These are phyloP conservation scores for Malus asiatica DNA, from an alignment of 306 rosid species.

Conservation along the genomic window DNA sequence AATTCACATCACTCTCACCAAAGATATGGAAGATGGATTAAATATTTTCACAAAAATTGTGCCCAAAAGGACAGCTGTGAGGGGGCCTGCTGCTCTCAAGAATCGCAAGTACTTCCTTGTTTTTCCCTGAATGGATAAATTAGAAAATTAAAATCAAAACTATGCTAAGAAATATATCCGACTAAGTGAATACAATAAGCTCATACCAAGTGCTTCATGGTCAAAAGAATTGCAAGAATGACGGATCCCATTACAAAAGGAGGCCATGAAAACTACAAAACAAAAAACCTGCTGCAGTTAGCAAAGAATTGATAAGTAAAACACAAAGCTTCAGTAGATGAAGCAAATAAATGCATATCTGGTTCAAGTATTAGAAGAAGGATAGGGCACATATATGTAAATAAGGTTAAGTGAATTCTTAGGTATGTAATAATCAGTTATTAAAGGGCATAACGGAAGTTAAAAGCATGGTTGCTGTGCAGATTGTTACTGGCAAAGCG, in stretches of 20 bases:
- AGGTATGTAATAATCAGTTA: neutral
- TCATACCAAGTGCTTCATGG: slow-evolving; percentile 92
- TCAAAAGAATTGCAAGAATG: slow-evolving; percentile 60
- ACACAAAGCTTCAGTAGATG: neutral
- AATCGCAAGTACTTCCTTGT: slow-evolving; percentile 73
- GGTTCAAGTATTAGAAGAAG: neutral
- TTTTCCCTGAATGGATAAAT: slow-evolving; percentile 62
- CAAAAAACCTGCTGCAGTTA: slow-evolving; percentile 27
- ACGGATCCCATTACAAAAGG: slow-evolving; percentile 93
- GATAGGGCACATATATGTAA: no score
- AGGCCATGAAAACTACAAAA: slow-evolving; percentile 82
- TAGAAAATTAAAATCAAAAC: slow-evolving; percentile 21
- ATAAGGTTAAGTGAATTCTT: neutral
- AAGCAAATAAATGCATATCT: neutral
- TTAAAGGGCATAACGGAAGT: neutral
- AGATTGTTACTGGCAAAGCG: neutral
- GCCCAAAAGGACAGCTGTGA: slow-evolving; percentile 79
- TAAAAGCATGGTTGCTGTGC: neutral
- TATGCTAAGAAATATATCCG: slow-evolving; percentile 9
- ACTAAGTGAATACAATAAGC: slow-evolving; percentile 15
- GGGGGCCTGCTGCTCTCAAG: slow-evolving; percentile 93
- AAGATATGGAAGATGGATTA: slow-evolving; percentile 70
- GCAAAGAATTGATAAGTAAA: slow-evolving; percentile 19
- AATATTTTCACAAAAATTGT: slow-evolving; percentile 56
- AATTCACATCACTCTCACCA: slow-evolving; percentile 51